Evolutionary conservation across 1,284 basidiomycete genomes (phyloP).

Genomic region (Fomitopsis betulina): DNA sequence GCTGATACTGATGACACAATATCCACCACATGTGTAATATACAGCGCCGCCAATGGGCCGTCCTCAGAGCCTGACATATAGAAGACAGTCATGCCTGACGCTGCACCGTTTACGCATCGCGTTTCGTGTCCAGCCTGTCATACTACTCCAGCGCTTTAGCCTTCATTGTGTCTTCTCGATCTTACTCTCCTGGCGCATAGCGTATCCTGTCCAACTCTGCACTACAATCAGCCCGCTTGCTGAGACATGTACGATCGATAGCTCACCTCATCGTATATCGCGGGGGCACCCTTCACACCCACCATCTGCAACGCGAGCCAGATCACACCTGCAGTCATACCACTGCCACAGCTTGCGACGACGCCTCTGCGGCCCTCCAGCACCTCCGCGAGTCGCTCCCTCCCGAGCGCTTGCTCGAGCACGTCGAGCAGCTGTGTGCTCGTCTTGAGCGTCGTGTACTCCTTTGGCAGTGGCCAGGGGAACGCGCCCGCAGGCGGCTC

Average conservation of each 20-base stretch:
- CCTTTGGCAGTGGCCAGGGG: conserved; percentile 13
- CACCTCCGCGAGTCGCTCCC: conserved; percentile 48
- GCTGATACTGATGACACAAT: not conserved
- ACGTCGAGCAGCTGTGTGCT: conserved; percentile 52
- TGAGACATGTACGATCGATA: conserved; percentile 4
- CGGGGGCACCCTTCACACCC: conserved; percentile 47
- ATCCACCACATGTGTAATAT: not conserved
- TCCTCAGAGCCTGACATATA: not conserved
- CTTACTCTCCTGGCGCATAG: conserved; percentile 37
- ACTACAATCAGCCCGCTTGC: conserved; percentile 5
- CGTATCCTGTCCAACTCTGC: conserved; percentile 86
- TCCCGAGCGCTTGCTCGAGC: conserved; percentile 59
- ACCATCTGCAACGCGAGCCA: conserved; percentile 83
- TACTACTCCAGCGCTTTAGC: not conserved
- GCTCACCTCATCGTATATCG: conserved; percentile 82
- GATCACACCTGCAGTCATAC: conserved; percentile 94
- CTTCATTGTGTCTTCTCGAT: conserved; percentile 14
- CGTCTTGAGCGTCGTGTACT: conserved; percentile 65
- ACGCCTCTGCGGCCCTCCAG: conserved; percentile 56
- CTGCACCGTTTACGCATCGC: no score
- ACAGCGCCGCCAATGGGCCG: not conserved
- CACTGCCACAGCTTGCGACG: conserved; percentile 82
- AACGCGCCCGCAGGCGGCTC: not conserved
- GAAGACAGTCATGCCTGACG: not conserved
- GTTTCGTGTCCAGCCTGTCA: no score